Percentiles rank a stretch among this genome's conserved stretches.
These are phyloP conservation scores for Fusarium sororula DNA, from an alignment of 2,329 filamentous ascomycete genomes.

Conservation along the genomic window DNA sequence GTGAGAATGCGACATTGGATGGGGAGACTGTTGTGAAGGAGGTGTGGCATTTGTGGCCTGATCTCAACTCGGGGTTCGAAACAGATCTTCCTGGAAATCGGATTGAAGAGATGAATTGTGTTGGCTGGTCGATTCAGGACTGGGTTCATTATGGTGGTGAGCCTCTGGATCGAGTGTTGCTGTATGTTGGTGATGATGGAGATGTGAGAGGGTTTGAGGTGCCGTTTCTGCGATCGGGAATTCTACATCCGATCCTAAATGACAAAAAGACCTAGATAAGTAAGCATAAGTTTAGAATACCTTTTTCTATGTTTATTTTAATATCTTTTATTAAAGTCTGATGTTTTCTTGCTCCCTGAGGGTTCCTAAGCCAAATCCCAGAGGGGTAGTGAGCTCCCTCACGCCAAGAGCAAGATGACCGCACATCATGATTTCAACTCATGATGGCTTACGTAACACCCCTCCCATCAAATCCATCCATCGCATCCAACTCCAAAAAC, in stretches of 20 bases:
- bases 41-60: constrained; percentile 45
- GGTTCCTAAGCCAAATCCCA: not conserved
- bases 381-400: not conserved
- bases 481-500: constrained; percentile 8
- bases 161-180: constrained; percentile 46
- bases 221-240: constrained; percentile 45
- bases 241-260: constrained; percentile 13
- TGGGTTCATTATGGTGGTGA: constrained; percentile 50
- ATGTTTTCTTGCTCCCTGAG: too few species aligned
- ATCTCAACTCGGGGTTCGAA: not conserved
- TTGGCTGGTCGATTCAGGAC: constrained; percentile 46
- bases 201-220: constrained; percentile 46
- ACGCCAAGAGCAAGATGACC: not conserved
- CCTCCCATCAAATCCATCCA: constrained; percentile 26
- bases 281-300: too few species aligned
- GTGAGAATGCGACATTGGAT: constrained; percentile 3
- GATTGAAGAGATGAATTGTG: constrained; percentile 39
- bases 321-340: too few species aligned
- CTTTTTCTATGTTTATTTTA: rapidly evolving
- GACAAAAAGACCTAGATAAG: too few species aligned
- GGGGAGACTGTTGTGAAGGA: constrained; percentile 27
- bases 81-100: constrained; percentile 44
- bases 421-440: constrained; percentile 13
- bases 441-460: constrained; percentile 33
- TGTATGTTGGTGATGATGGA: constrained; percentile 34